A percentile compares a stretch with the other conserved stretches of the same genome.
Conservation (phyloP, 352 stramenopile genomes). For the Pythium myriotylum region DNA sequence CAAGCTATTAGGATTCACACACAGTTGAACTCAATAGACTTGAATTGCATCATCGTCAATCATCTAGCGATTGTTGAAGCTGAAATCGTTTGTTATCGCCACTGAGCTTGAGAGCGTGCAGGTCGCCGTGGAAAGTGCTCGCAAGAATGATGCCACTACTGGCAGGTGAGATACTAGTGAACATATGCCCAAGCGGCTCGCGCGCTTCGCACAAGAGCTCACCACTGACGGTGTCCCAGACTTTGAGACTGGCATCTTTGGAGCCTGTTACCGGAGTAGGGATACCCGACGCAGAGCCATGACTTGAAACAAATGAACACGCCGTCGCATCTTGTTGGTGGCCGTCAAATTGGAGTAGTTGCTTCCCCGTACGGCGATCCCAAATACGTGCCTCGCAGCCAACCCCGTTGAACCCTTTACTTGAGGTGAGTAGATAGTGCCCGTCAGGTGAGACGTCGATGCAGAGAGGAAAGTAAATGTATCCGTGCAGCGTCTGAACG, state of each 20-base stretch:
- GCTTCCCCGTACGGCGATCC: constrained; percentile 70
- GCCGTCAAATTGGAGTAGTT: constrained; percentile 57
- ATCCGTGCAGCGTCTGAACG: constrained; percentile 59
- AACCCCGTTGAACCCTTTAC: constrained; percentile 86
- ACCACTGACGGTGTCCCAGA: constrained; percentile 51
- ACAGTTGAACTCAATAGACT: too few relatives aligned
- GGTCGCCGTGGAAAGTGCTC: constrained; percentile 53
- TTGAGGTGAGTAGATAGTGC: constrained; percentile 76
- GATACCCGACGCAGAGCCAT: constrained; percentile 9
- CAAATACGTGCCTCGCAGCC: constrained; percentile 77
- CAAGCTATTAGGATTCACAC: too few relatives aligned
- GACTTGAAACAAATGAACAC: constrained; percentile 61
- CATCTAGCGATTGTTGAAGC: not conserved
- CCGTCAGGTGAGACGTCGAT: constrained; percentile 55
- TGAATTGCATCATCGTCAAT: too few relatives aligned
- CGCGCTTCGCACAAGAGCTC: constrained; percentile 45
- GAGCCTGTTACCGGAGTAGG: constrained; percentile 64
- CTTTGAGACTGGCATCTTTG: constrained; percentile 77
- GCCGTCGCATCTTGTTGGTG: constrained; percentile 78
- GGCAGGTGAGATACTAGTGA: constrained; percentile 58
- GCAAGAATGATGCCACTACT: constrained; percentile 43
- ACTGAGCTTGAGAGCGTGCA: constrained; percentile 32
- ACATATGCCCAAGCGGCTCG: constrained; percentile 54
- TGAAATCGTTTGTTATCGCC: not conserved
- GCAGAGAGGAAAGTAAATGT: constrained; percentile 81